Percentiles rank a stretch among this genome's conserved stretches.
Conservation (phyloP, 768 basidiomycete genomes). For the Mycena capillaripes region DNA sequence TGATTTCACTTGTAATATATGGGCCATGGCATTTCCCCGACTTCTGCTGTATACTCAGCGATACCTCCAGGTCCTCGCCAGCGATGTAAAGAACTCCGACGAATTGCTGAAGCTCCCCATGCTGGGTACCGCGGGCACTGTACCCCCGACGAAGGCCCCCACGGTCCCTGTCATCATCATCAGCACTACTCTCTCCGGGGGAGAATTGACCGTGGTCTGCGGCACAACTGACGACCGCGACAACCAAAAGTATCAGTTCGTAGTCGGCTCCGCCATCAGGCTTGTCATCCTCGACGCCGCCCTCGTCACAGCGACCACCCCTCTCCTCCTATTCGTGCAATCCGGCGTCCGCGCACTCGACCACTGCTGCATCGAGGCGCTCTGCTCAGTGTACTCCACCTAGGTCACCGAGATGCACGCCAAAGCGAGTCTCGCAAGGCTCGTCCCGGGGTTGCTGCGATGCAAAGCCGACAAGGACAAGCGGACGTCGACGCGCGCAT, state of each 20-base stretch:
- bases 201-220: neutral
- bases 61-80: conserved; percentile 2
- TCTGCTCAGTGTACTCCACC: neutral
- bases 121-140: neutral
- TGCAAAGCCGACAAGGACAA: conserved; percentile 1
- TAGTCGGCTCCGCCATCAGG: neutral
- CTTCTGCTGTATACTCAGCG: neutral
- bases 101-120: neutral
- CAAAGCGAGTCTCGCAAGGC: neutral
- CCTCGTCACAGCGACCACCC: neutral
- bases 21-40: neutral
- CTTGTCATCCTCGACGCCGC: neutral
- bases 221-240: conserved; percentile 15
- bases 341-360: neutral
- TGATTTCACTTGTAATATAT: neutral
- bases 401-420: conserved; percentile 16
- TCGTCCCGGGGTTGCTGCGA: conserved; percentile 3
- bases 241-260: conserved; percentile 5
- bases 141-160: neutral
- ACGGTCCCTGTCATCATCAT: conserved; percentile 9
- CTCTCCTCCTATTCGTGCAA: neutral
- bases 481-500: conserved; percentile 5
- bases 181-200: conserved; percentile 9
- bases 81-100: neutral
- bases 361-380: neutral